These are phyloP conservation scores for Hordeum vulgare DNA, from an alignment of 176 grass and related monocot species.

Conservation along the genomic window MorexV3_pseudomolecules_assembly NC_058522.1:146135945-146136444, in stretches of 20 bases:
- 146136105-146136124: constrained; percentile 77
- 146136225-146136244: neutral
- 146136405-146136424: constrained; percentile 86
- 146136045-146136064: too few relatives aligned
- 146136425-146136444: constrained; percentile 66
- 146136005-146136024: too few relatives aligned
- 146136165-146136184: constrained; percentile 76
- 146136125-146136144: constrained; percentile 52
- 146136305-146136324: constrained; percentile 16
- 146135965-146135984: too few relatives aligned
- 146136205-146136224: constrained; percentile 99
- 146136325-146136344: constrained; percentile 97
- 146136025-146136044: too few relatives aligned
- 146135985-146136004: too few relatives aligned
- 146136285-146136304: neutral
- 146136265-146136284: too few relatives aligned
- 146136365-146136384: constrained; percentile 98
- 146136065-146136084: too few relatives aligned
- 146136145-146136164: constrained; percentile 51
- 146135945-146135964: too few relatives aligned
- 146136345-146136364: constrained; percentile 97
- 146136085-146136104: constrained; percentile 65
- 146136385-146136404: constrained; percentile 93
- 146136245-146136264: neutral
- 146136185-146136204: constrained; percentile 96